phyloP scores from a whole-genome alignment of 2,329 filamentous ascomycete genomes.

The Penicillium thymicola region DNA sequence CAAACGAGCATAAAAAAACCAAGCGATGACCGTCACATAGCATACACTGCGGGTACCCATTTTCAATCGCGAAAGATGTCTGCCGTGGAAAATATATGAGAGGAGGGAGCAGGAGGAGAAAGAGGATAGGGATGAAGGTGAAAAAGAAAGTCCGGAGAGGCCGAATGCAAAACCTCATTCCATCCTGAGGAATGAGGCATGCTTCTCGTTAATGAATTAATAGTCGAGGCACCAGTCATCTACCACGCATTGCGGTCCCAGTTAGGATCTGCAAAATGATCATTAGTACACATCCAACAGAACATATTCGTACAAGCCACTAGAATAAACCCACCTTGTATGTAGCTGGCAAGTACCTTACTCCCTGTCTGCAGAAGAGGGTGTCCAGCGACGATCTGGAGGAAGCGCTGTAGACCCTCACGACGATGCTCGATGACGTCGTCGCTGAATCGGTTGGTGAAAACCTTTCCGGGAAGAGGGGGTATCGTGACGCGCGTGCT shows the following conservation, averaged over 20 bases:
- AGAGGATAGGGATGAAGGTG: not conserved
- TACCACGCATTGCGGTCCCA: slow-evolving; percentile 91
- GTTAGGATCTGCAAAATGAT: slow-evolving; percentile 45
- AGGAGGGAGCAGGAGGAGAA: not conserved
- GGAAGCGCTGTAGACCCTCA: slow-evolving; percentile 87
- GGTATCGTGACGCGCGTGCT: slow-evolving; percentile 92
- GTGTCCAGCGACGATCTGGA: slow-evolving; percentile 97
- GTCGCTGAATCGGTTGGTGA: slow-evolving; percentile 96
- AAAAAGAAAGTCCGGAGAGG: not conserved
- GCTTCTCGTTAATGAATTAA: slow-evolving; percentile 5
- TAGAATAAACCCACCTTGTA: slow-evolving; percentile 67
- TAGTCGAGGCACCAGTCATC: slow-evolving; percentile 3
- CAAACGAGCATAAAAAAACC: slow-evolving; percentile 8
- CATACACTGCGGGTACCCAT: slow-evolving; percentile 14
- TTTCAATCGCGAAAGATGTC: slow-evolving; percentile 3
- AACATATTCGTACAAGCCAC: not conserved
- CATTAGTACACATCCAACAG: slow-evolving; percentile 11
- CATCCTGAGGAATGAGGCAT: not conserved
- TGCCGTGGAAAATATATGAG: slow-evolving; percentile 6
- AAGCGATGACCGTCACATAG: slow-evolving; percentile 14
- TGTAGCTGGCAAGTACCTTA: slow-evolving; percentile 92
- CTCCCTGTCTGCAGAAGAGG: slow-evolving; percentile 95
- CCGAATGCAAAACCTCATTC: not conserved
- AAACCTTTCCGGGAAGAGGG: slow-evolving; percentile 92
- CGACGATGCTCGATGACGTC: slow-evolving; percentile 95